These are phyloP conservation scores for Plasmodium relictum DNA, from an alignment of 169 alveolate genomes.

Conservation along the genomic window DNA sequence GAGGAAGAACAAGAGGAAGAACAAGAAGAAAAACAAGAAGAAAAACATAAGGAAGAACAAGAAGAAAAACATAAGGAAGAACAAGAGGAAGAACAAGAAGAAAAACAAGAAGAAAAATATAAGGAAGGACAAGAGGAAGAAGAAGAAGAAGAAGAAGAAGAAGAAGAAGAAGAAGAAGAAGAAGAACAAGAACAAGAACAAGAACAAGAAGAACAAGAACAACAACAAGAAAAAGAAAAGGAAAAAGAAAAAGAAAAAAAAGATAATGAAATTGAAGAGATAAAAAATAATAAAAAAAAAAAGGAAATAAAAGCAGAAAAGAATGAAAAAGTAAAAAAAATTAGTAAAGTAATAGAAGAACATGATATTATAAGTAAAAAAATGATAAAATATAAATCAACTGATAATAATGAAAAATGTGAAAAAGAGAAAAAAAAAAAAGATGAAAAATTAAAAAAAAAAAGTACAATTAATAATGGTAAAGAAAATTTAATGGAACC, in stretches of 20 bases:
- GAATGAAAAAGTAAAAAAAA: no score
- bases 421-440: slow-evolving; percentile 3
- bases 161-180: neutral
- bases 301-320: no score
- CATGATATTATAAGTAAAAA: no score
- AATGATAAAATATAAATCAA: neutral
- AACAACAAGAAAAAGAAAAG: no score
- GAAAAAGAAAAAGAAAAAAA: no score
- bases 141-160: neutral
- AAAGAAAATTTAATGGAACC: slow-evolving; percentile 9
- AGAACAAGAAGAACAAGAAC: no score
- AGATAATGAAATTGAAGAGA: no score
- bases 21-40: neutral
- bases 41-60: neutral
- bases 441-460: neutral
- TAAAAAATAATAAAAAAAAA: no score
- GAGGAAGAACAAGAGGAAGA: neutral
- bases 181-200: no score
- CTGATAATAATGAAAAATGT: neutral
- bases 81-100: neutral
- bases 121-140: neutral
- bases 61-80: neutral
- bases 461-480: neutral
- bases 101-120: neutral
- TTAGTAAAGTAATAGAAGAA: no score